phyloP scores from a whole-genome alignment of 2,329 filamentous ascomycete species.

The Diaporthe capsici region DNA sequence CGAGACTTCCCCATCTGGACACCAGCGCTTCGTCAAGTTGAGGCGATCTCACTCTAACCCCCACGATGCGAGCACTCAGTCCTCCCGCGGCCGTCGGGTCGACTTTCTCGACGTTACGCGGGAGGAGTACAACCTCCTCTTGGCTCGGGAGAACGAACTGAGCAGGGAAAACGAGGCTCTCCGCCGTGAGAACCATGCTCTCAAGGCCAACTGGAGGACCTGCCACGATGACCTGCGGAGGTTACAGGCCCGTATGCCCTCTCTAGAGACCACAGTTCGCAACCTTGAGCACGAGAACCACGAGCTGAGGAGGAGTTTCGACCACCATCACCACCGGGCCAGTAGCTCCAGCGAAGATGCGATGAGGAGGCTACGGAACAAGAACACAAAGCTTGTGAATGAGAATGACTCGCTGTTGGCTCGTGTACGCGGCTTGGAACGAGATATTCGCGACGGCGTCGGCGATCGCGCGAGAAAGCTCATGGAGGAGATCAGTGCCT shows the following conservation, averaged over 20 bases:
- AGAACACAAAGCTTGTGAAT: slow-evolving; percentile 53
- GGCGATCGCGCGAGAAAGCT: slow-evolving; percentile 42
- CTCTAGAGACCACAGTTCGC: slow-evolving; percentile 55
- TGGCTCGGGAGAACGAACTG: slow-evolving; percentile 43
- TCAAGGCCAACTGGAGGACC: slow-evolving; percentile 54
- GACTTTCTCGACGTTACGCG: slow-evolving; percentile 46
- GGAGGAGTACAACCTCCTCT: slow-evolving; percentile 45
- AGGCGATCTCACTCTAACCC: slow-evolving; percentile 42
- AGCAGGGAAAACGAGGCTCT: slow-evolving; percentile 44
- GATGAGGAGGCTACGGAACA: slow-evolving; percentile 52
- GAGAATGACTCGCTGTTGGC: slow-evolving; percentile 54
- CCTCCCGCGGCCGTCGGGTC: slow-evolving; percentile 43
- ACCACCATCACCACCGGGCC: slow-evolving; percentile 45
- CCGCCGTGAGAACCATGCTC: slow-evolving; percentile 48
- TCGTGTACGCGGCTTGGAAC: slow-evolving; percentile 53
- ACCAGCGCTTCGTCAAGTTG: slow-evolving; percentile 46
- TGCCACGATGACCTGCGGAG: slow-evolving; percentile 54
- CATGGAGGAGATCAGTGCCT: slow-evolving; percentile 47
- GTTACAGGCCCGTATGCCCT: slow-evolving; percentile 52
- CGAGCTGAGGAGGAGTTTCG: slow-evolving; percentile 55
- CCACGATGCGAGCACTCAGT: slow-evolving; percentile 37
- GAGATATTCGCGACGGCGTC: slow-evolving; percentile 50
- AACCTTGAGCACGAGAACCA: slow-evolving; percentile 56
- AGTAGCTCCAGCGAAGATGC: slow-evolving; percentile 51
- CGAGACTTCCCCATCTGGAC: slow-evolving; percentile 38